phyloP scores from a whole-genome alignment of 768 basidiomycete genomes.

The Vararia minispora region DNA sequence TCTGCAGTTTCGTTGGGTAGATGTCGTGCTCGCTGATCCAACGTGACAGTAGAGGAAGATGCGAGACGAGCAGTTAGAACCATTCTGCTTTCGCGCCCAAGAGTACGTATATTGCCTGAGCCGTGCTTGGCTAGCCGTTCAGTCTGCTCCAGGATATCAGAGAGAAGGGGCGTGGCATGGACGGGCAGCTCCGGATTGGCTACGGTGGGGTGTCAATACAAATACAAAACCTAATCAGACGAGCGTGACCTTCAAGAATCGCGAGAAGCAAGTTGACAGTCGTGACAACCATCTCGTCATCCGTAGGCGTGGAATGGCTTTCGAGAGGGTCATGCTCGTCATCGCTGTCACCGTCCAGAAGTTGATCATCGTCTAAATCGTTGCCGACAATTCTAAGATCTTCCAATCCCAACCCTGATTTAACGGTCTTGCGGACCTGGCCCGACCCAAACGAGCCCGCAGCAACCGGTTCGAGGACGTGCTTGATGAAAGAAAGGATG shows the following conservation, averaged over 20 bases:
- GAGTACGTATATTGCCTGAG: conserved; percentile 36
- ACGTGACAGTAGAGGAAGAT: conserved; percentile 33
- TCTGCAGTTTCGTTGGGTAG: too few species aligned
- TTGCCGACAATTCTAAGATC: conserved; percentile 29
- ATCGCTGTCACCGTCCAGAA: conserved; percentile 25
- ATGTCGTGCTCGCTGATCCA: conserved; percentile 30
- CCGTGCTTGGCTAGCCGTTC: conserved; percentile 41
- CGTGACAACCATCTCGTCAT: conserved; percentile 64
- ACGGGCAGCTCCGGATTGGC: conserved; percentile 51
- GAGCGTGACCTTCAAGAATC: conserved; percentile 64
- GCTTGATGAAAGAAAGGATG: conserved; percentile 73
- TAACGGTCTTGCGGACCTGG: conserved; percentile 1
- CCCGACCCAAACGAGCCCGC: conserved; percentile 4
- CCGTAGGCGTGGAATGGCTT: conserved; percentile 18
- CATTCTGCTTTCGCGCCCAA: conserved; percentile 72
- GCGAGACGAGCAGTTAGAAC: conserved; percentile 77
- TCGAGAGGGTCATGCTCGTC: conserved; percentile 43
- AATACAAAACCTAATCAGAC: not conserved
- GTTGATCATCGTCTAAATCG: conserved; percentile 22
- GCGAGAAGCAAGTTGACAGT: conserved; percentile 74
- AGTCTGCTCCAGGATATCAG: conserved; percentile 59
- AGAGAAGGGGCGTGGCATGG: conserved; percentile 48
- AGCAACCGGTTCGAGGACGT: conserved; percentile 46
- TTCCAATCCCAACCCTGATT: conserved; percentile 19
- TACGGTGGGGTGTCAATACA: conserved; percentile 8